A percentile compares a stretch with the other conserved stretches of the same genome.
These are phyloP conservation scores for Leccinum obscurum DNA, from an alignment of 768 basidiomycete species.

Conservation along the genomic window DNA sequence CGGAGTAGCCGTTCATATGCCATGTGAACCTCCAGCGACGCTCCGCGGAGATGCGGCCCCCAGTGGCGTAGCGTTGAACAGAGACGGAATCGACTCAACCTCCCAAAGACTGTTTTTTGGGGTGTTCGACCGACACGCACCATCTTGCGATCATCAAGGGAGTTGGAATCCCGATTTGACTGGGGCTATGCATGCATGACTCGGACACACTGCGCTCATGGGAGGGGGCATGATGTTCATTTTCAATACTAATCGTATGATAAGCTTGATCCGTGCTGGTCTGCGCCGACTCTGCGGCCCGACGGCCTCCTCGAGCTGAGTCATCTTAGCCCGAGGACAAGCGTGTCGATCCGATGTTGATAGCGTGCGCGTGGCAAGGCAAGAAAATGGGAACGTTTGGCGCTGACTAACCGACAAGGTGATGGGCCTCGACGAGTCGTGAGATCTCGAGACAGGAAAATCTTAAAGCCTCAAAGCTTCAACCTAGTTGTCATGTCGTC, in stretches of 20 bases:
- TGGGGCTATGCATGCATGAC: background rate
- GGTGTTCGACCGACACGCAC: background rate
- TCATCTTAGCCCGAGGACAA: background rate
- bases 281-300: background rate
- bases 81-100: background rate
- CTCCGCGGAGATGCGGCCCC: slow-evolving; percentile 3
- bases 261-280: background rate
- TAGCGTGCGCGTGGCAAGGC: background rate
- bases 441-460: background rate
- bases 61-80: background rate
- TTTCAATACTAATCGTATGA: background rate
- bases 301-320: background rate
- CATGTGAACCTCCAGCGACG: background rate
- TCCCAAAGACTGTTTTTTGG: background rate
- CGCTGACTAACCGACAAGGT: background rate
- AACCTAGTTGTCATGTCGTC: background rate
- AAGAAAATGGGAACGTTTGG: background rate
- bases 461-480: background rate
- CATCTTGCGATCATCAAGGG: slow-evolving; percentile 22
- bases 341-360: background rate
- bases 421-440: background rate
- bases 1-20: background rate
- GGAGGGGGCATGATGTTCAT: background rate
- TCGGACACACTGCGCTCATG: background rate
- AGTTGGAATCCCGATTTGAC: slow-evolving; percentile 1